Base-by-base conservation (phyloP, 768 basidiomycete species). In the Dendrothele bispora region DNA sequence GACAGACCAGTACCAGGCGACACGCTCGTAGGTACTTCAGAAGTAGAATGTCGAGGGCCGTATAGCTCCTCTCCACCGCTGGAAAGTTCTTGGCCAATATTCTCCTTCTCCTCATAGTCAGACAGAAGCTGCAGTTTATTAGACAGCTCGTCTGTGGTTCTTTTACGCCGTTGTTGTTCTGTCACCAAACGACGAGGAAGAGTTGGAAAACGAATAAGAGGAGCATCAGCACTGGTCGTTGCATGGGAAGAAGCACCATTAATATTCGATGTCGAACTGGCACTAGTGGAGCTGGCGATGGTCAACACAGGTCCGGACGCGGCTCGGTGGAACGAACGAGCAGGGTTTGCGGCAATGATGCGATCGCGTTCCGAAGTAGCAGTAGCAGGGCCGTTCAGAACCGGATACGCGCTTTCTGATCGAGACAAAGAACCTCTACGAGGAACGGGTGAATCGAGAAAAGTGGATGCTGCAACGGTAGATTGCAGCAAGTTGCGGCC, bases 321-420 rank as follows among this genome's bases (percentile, higher is more conserved):
- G 30, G 81, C 76, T 52, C 88, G 84, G 52, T 82, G 78, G 57
- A 90, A 83, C 5, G 80, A 79, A 41, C 88, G 76, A 8, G 68
- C 58, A 5, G 62, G 54, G 43, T 63, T 64, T n/a, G 57, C 67
- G 44, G 63, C 57, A 25, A 32, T 59, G 30, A 14, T 46, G 59
- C 37, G 39, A 55, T 51, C 44, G 52, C 42, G 22, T 57, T 57
- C 56, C 58, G 70, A 52, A 48, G 57, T 54, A 46, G 68, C 66
- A 52, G 57, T 63, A 41, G 61, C 54, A 50, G 59, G 50, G 22
- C 62, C 61, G 48, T 57, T 57, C n/a, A 76, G 69, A 7, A 71
- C 61, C n/a, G 79, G 66, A 53, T 78, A 77, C 25, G 79, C 75
- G 57, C 79, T 84, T 59, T 88, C 86, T 32, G 86, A 84, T 37